Conservation (phyloP, 352 stramenopile genomes). For the Globisporangium polare region DNA sequence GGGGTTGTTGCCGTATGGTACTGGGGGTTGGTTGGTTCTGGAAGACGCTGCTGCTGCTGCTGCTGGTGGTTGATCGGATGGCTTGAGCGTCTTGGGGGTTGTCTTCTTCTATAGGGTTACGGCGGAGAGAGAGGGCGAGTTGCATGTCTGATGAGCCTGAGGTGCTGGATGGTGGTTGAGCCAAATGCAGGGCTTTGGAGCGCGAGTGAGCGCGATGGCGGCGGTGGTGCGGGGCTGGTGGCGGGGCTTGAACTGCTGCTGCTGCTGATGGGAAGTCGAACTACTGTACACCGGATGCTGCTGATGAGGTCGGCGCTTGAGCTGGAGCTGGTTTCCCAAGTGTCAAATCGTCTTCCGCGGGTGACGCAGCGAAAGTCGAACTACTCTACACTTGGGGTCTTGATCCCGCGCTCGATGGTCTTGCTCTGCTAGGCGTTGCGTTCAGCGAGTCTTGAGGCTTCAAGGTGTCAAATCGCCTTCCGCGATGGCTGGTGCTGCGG, state of each 20-base stretch:
- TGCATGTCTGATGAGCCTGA: not conserved
- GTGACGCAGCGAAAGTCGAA: too few species aligned
- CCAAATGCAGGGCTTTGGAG: not conserved
- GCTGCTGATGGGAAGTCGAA: slow-evolving; percentile 5
- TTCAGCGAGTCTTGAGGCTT: too few species aligned
- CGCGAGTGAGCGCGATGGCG: not conserved
- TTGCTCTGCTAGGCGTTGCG: too few species aligned
- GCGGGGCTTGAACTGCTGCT: not conserved
- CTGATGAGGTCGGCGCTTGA: not conserved
- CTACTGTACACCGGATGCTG: slow-evolving; percentile 2
- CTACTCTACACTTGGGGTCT: too few species aligned
- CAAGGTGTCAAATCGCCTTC: too few species aligned
- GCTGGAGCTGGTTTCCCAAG: not conserved
- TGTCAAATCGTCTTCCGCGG: slow-evolving; percentile 5
- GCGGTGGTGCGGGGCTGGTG: not conserved
- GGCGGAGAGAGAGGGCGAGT: not conserved
- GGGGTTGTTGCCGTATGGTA: slow-evolving; percentile 4
- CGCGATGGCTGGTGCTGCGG: not conserved
- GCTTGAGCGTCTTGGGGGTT: slow-evolving; percentile 1
- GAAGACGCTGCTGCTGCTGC: slow-evolving; percentile 1
- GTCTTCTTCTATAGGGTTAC: slow-evolving; percentile 6
- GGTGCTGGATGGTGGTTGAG: not conserved
- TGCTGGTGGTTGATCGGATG: not conserved
- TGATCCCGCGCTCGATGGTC: too few species aligned
- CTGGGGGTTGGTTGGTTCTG: slow-evolving; percentile 8